Evolutionary conservation across 208 protist genomes (phyloP), one percentile per base, ranked within the genome.

Genomic region (Balamuthia mandrillaris): DNA sequence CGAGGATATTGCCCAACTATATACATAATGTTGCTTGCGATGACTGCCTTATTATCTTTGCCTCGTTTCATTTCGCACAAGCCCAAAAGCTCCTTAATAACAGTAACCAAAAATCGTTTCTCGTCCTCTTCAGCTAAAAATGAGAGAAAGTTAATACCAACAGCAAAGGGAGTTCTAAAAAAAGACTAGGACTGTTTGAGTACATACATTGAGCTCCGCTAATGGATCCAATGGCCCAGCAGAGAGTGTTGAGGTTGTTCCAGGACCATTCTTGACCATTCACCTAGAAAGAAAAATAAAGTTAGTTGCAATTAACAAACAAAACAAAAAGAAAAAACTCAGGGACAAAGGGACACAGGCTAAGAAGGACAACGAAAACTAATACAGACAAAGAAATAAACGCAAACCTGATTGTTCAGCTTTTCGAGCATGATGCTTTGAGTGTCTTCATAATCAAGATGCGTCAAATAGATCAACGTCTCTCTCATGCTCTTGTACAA

Each of bases 21-120:
- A 90, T 99, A 99, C 98, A 99, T 99, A 81, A 99, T 99, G 87
- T 99, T 97, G 84, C 93, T 97, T 1, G 98, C 98, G 85, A 99
- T 97, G 14, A 99, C 97, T 0, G 98, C 98, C 68, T 98, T 98
- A 91, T 99, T 98, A 75, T 98, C 96, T 87, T 98, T 98, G 0
- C 96, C 96, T 31, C 70, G 77, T 51, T 94, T 94, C 86, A 96
- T 95, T 70, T 99, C 97, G 88, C 97, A 99, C 27, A 99, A 90
- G 1, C 93, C 94, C 7, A 99, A 92, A 7, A 99, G 94, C 24
- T 99, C 97, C 51, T 96, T 96, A 65, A 99, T 98, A 47, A 99
- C 98, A 18, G 89, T 94, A 24, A 98, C 96, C 54, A 99, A 95
- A 84, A 99, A 99, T 45, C 94, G 86, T 83, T 97, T 97, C 89